phyloP scores from a whole-genome alignment of 208 protist genomes.

The Trypanosoma cruzi region DNA sequence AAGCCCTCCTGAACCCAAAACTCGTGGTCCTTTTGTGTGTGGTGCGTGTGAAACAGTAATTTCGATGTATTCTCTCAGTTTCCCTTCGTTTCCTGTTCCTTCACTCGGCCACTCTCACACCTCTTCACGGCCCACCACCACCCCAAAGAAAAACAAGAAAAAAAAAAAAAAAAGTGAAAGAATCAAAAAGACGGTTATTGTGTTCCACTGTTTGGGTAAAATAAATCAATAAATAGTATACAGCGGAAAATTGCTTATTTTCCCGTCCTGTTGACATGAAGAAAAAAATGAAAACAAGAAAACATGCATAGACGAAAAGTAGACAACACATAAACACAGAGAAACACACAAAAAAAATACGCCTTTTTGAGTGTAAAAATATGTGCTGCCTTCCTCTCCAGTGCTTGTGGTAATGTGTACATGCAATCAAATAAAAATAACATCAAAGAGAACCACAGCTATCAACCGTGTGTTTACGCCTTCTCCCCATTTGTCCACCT shows the following conservation, averaged over 20 bases:
- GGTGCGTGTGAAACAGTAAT: neutral
- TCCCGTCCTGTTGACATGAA: neutral
- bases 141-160: too few relatives aligned
- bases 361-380: neutral
- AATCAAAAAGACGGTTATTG: too few relatives aligned
- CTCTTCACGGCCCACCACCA: too few relatives aligned
- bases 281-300: constrained; percentile 5
- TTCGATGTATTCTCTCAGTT: neutral
- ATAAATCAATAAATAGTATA: constrained; percentile 2
- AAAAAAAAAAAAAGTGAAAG: too few relatives aligned
- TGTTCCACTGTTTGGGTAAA: neutral
- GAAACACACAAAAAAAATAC: constrained; percentile 2
- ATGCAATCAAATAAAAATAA: too few relatives aligned
- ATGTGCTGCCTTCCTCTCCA: neutral
- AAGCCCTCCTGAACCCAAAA: neutral
- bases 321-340: neutral
- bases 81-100: too few relatives aligned
- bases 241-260: neutral
- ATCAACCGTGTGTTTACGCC: neutral
- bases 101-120: too few relatives aligned
- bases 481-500: neutral
- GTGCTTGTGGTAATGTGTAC: neutral
- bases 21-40: neutral
- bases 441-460: too few relatives aligned
- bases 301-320: too few relatives aligned